A percentile compares a stretch with the other conserved stretches of the same genome.
These are phyloP conservation scores for Barnettozyma californica DNA, from an alignment of 805 yeast species.

Conservation along the genomic window DNA sequence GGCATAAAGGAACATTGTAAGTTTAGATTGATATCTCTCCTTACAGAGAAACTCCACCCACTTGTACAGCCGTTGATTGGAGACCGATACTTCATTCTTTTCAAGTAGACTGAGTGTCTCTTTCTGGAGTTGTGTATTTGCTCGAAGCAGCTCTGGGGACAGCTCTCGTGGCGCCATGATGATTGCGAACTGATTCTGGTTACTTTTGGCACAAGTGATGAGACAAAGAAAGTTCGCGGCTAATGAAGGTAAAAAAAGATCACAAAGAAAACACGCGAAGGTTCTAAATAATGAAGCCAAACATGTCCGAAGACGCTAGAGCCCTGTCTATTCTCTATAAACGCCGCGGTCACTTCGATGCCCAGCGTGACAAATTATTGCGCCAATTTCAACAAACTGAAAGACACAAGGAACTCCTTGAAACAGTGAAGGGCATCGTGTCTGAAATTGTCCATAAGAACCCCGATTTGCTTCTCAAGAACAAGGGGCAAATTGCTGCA, in stretches of 20 bases:
- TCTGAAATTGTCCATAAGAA: conserved; percentile 13
- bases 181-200: background rate
- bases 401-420: conserved; percentile 13
- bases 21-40: conserved; percentile 17
- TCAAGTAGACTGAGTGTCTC: conserved; percentile 2
- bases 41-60: conserved; percentile 23
- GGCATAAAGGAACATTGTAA: conserved; percentile 12
- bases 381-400: conserved; percentile 15
- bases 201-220: background rate
- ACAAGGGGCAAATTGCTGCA: conserved; percentile 23
- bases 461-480: conserved; percentile 20
- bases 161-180: background rate
- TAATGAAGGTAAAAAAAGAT: background rate
- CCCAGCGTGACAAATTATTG: conserved; percentile 13
- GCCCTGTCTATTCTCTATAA: conserved; percentile 15
- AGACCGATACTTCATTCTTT: background rate
- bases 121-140: conserved; percentile 2
- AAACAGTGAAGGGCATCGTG: conserved; percentile 13
- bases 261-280: background rate
- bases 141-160: background rate
- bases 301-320: conserved; percentile 9
- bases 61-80: conserved; percentile 17
- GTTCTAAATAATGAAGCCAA: background rate
- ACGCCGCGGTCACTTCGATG: conserved; percentile 20
- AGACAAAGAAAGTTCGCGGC: background rate